Evolutionary conservation across 2,329 filamentous ascomycete genomes (phyloP).

Genomic region (Aspergillus versicolor): DNA sequence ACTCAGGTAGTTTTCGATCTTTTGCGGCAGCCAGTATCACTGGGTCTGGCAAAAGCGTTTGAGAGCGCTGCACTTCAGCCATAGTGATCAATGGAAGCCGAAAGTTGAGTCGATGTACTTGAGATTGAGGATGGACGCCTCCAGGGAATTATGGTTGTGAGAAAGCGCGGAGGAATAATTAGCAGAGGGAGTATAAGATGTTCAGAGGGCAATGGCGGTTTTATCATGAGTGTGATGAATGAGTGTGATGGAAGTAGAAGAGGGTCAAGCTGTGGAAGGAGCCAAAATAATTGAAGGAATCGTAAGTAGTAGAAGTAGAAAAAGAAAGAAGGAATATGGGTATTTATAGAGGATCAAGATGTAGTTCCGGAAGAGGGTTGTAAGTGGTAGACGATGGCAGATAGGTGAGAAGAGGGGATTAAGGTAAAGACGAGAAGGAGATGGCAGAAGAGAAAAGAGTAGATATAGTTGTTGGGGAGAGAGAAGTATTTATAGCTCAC

Average conservation of each 20-base stretch:
- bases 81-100: background rate
- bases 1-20: background rate
- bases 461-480: too few species aligned
- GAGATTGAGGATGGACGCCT: background rate
- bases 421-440: too few species aligned
- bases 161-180: background rate
- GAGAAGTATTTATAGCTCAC: too few species aligned
- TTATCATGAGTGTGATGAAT: too few species aligned
- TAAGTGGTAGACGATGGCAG: too few species aligned
- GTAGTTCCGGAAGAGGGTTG: too few species aligned
- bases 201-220: too few species aligned
- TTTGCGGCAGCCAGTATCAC: background rate
- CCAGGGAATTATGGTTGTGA: background rate
- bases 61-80: background rate
- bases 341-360: background rate
- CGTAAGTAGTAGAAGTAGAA: background rate
- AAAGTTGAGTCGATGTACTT: background rate
- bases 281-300: background rate
- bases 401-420: too few species aligned
- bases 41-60: background rate
- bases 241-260: too few species aligned
- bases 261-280: too few species aligned
- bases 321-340: background rate
- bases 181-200: background rate
- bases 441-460: too few species aligned